Evolutionary conservation across 305 asterid species (phyloP).

Genomic region (Fraxinus angustifolia): DNA sequence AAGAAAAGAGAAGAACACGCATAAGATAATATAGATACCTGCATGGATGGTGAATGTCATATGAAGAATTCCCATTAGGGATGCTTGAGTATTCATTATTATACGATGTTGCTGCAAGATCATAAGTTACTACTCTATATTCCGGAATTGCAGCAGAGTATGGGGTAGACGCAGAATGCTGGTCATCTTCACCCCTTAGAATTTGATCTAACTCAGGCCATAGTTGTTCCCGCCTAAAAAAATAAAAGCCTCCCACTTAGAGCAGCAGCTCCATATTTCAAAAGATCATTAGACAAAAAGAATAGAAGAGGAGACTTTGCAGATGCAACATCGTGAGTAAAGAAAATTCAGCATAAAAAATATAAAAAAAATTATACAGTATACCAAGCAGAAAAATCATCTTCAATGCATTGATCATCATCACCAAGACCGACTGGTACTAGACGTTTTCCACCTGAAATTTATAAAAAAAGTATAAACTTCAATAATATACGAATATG

Average conservation of each 20-base stretch:
- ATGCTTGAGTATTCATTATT: constrained; percentile 35
- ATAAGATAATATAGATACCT: constrained; percentile 34
- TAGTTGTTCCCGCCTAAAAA: constrained; percentile 54
- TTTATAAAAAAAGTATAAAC: not conserved
- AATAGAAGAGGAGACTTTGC: not conserved
- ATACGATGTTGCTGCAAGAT: constrained; percentile 29
- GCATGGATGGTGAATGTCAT: constrained; percentile 86
- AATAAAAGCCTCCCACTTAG: constrained; percentile 18
- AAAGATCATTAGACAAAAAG: constrained; percentile 12
- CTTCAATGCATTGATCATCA: constrained; percentile 86
- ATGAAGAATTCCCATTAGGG: constrained; percentile 53
- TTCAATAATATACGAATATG: not conserved
- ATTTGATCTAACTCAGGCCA: constrained; percentile 72
- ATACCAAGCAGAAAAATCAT: constrained; percentile 80
- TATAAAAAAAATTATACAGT: not conserved
- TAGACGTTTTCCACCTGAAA: constrained; percentile 65
- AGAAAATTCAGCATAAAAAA: not conserved
- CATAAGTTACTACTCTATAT: constrained; percentile 56
- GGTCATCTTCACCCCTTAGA: constrained; percentile 56
- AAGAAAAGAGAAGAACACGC: not conserved
- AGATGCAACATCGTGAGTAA: not conserved
- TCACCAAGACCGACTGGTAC: constrained; percentile 72
- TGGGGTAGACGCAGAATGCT: constrained; percentile 49
- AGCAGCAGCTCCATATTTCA: constrained; percentile 7
- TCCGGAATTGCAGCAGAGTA: constrained; percentile 72